These are phyloP conservation scores for Leccinum olivaceopallidum DNA, from an alignment of 768 basidiomycete species.

Conservation along the genomic window DNA sequence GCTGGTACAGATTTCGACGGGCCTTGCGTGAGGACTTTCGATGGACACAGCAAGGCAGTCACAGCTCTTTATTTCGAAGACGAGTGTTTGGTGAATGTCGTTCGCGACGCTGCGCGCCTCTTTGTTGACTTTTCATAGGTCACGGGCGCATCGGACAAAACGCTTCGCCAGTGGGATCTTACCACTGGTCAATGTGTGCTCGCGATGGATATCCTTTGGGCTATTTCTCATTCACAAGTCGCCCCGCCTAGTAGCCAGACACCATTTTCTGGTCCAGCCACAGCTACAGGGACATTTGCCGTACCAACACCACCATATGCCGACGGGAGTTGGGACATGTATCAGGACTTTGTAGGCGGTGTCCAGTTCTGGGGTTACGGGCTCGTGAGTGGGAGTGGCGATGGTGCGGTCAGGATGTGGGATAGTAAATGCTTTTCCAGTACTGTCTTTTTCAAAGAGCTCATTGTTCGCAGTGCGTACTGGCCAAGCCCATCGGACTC, in stretches of 20 bases:
- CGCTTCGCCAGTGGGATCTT: constrained; percentile 97
- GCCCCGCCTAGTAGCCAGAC: constrained; percentile 41
- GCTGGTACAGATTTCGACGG: constrained; percentile 46
- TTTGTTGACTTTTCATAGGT: constrained; percentile 55
- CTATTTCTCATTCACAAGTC: constrained; percentile 84
- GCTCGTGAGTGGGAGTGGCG: constrained; percentile 94
- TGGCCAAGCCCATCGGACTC: constrained; percentile 91
- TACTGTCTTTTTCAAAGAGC: background rate
- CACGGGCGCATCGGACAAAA: constrained; percentile 97
- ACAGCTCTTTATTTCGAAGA: constrained; percentile 96
- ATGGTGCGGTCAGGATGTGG: constrained; percentile 99
- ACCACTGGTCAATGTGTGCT: constrained; percentile 96
- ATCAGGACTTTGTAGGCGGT: constrained; percentile 95
- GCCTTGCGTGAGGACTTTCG: constrained; percentile 68
- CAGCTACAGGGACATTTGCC: constrained; percentile 65
- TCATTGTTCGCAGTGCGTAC: constrained; percentile 77
- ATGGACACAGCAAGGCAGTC: constrained; percentile 92
- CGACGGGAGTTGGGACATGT: constrained; percentile 92
- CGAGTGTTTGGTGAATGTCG: constrained; percentile 72
- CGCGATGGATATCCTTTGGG: constrained; percentile 99
- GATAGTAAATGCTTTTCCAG: constrained; percentile 67
- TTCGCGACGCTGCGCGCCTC: constrained; percentile 1
- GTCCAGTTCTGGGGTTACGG: constrained; percentile 99
- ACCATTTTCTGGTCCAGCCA: constrained; percentile 52
- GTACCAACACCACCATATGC: constrained; percentile 86